These are phyloP conservation scores for Talaromyces albobiverticillius DNA, from an alignment of 2,329 filamentous ascomycete genomes.

Conservation along the genomic window DNA sequence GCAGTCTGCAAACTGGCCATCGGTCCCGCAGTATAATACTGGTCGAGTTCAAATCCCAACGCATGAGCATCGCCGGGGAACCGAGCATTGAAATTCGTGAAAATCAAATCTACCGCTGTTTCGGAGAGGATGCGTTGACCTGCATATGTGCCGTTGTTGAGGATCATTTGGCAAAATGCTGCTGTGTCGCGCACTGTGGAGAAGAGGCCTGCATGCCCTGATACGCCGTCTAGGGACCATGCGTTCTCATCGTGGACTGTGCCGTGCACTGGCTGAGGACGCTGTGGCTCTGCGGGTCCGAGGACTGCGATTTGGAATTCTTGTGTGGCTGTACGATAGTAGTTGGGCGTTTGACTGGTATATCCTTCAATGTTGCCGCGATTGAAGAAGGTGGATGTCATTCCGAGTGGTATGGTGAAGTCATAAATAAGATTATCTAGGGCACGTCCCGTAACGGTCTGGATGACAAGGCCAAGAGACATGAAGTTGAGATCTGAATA, in stretches of 20 bases:
- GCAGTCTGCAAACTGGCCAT: conserved; percentile 24
- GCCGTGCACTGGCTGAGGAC: conserved; percentile 38
- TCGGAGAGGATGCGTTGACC: conserved; percentile 26
- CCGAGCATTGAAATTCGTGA: conserved; percentile 30
- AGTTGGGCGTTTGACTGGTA: conserved; percentile 16
- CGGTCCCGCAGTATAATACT: conserved; percentile 31
- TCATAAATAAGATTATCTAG: conserved; percentile 27
- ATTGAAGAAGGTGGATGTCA: conserved; percentile 34
- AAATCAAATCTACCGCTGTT: conserved; percentile 30
- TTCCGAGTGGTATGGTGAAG: conserved; percentile 25
- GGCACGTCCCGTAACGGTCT: conserved; percentile 23
- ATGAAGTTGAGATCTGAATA: conserved; percentile 39
- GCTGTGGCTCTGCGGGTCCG: conserved; percentile 27
- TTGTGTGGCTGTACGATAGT: conserved; percentile 27
- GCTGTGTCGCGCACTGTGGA: conserved; percentile 31
- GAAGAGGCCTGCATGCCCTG: conserved; percentile 36
- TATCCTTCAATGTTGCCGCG: conserved; percentile 29
- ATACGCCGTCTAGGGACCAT: conserved; percentile 32
- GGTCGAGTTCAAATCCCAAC: conserved; percentile 32
- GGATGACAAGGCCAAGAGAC: conserved; percentile 29
- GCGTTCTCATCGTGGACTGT: conserved; percentile 39
- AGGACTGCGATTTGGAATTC: conserved; percentile 33
- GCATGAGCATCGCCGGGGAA: conserved; percentile 29
- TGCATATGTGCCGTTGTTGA: conserved; percentile 37
- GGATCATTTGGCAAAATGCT: conserved; percentile 35